Percentiles rank a stretch among this genome's conserved stretches.
Conservation (phyloP, 83 land plant species). For the Picea mariana region DNA sequence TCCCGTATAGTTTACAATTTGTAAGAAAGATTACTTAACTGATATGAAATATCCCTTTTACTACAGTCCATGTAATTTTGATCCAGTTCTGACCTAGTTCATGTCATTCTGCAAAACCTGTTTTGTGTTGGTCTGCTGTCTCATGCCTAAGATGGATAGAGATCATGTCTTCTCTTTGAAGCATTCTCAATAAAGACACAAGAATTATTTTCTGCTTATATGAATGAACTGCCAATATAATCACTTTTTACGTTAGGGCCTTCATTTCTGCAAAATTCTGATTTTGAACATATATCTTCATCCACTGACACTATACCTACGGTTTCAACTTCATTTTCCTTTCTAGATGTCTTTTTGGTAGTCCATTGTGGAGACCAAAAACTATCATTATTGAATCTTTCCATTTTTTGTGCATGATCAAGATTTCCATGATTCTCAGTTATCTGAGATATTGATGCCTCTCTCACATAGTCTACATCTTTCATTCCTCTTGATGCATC, state of each 20-base stretch:
- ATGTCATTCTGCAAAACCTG: no score
- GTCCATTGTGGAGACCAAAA: background rate
- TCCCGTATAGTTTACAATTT: no score
- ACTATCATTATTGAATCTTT: background rate
- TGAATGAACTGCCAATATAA: background rate
- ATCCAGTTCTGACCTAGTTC: no score
- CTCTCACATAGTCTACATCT: background rate
- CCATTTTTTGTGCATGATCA: background rate
- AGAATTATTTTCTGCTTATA: background rate
- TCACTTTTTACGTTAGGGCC: background rate
- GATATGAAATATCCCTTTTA: no score
- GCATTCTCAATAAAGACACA: background rate
- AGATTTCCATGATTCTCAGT: background rate
- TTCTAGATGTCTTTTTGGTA: background rate
- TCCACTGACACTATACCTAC: background rate
- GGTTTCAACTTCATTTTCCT: background rate
- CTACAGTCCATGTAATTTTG: no score
- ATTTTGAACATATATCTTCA: background rate
- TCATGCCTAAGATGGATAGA: no score
- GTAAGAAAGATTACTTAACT: no score
- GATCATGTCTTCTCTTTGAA: no score
- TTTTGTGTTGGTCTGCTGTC: no score
- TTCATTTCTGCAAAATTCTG: background rate
- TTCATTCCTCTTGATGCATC: background rate
- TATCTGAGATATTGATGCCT: background rate